Evolutionary conservation across 257 asterid genomes (phyloP), one percentile per base, ranked within the genome.

Genomic region (Nicotiana noctiflora): DNA sequence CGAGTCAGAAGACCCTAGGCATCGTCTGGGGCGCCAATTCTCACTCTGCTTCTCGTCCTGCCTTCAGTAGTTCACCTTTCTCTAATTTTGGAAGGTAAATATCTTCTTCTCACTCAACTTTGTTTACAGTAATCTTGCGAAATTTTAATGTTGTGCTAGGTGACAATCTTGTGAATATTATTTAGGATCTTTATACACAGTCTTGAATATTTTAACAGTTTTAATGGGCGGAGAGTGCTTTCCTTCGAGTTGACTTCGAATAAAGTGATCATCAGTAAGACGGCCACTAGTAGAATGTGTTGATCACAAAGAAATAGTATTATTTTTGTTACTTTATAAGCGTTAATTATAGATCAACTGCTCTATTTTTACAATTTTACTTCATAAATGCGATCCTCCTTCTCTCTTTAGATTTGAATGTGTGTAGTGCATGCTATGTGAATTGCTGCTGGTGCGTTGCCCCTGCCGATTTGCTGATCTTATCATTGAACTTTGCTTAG

Each of bases 21-120:
- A 86, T 91, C 97, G 91, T 97, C 77, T 95, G 99, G 98, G 97
- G 98, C 19, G 80, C 97, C 8, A 89, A 88, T 90, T 95, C 98
- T 59, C 90, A 81, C 19, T 86, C 97, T 53, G 84, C 96, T 34
- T 89, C 95, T 75, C 91, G 92, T 59, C 75, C 97, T 49, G 59
- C 88, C 68, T 91, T 81, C 84, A 90, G 89, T 60, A 88, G 49
- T 83, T 89, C 99, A 23, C 98, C 98, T 6, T 93, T 95, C 86
- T 60, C 99, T 60, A 90, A 93, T 88, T 89, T 95, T 44, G 94
- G 97, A 89, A 93, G 98, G 99, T 61, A 1, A 53, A n/a, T 13
- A n/a, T n/a, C n/a, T n/a, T n/a, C n/a, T n/a, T n/a, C n/a, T n/a
- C 51, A 13, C 13, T 59, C 23, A 8, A 3, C 15, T 19, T 59